Evolutionary conservation across 148 eudicot genomes (phyloP), one percentile per base, ranked within the genome.

Genomic region (Nepenthes gracilis): DNA sequence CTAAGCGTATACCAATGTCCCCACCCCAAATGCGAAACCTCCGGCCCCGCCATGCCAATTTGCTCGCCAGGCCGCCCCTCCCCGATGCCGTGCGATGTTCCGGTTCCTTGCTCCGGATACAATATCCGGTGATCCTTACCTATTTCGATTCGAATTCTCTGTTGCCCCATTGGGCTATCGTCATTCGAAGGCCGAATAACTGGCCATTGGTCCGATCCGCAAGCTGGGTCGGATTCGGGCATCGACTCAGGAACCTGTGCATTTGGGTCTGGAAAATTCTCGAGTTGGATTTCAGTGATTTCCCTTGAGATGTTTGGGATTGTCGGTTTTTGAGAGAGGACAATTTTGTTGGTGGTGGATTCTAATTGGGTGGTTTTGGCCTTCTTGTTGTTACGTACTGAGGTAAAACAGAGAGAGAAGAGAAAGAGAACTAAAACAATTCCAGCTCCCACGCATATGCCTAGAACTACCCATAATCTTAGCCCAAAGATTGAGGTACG

Each of bases 1-100:
- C 92, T 78, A 2, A 85, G 63, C n/a, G 88, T 83, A 45, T 78
- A 85, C 92, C 92, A 85, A 58, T 81, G 81, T 37, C 92, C 92
- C 92, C 92, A 85, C 4, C 92, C 92, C 78, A 83, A 70, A 75
- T 85, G 88, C 1, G 92, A 85, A 2, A 85, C 92, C 35, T 83
- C 85, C 2, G 88, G 92, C 33, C 55, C 76, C 61, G 58, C 68
- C 35, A 54, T 11, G 6, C 49, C 63, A 43, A 33, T 59, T 33
- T 67, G 72, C 38, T 71, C 72, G 57, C 23, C 43, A 57, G 53
- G 50, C 54, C 54, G 68, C 45, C 53, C 52, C 15, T 35, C 69
- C 23, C 67, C 47, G 63, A 36, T 59, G 36, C 62, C 70, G 32
- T 35, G 9, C 7, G 52, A 47, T 7, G 58, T 43, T 64, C 65